These are phyloP conservation scores for Sclerospora graminicola DNA, from an alignment of 352 stramenopile species.

Conservation along the genomic window DNA sequence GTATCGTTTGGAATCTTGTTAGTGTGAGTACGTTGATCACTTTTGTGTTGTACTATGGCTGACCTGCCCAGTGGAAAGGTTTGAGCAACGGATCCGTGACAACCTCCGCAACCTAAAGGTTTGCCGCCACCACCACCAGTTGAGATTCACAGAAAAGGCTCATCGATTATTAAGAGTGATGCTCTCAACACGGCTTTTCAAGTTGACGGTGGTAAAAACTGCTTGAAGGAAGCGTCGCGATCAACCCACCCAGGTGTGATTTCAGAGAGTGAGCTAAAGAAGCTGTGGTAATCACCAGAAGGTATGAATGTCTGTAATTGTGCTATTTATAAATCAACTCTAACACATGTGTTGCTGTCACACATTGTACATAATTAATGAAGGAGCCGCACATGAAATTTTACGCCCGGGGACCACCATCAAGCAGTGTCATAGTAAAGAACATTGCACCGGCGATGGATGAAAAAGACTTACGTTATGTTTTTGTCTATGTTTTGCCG, in stretches of 20 bases:
- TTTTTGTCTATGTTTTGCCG: slow-evolving; percentile 50
- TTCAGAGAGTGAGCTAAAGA: slow-evolving; percentile 41
- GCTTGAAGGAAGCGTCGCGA: not conserved
- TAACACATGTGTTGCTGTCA: not conserved
- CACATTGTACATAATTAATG: slow-evolving; percentile 17
- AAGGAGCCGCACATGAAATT: slow-evolving; percentile 24
- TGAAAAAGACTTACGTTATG: slow-evolving; percentile 37
- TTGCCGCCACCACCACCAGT: no score
- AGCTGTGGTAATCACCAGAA: slow-evolving; percentile 19
- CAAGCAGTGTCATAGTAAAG: slow-evolving; percentile 19
- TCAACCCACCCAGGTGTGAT: slow-evolving; percentile 37
- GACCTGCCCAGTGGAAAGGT: no score
- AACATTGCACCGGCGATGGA: slow-evolving; percentile 45
- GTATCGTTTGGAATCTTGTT: no score
- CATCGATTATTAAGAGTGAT: slow-evolving; percentile 10
- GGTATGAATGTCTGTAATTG: slow-evolving; percentile 13
- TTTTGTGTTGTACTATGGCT: no score
- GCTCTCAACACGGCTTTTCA: slow-evolving; percentile 24
- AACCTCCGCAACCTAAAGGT: no score
- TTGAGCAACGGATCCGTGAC: no score
- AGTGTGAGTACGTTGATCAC: no score
- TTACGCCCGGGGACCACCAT: slow-evolving; percentile 27
- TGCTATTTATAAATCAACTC: not conserved
- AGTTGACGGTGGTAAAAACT: slow-evolving; percentile 2
- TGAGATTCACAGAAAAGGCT: no score